Percentiles rank a stretch among this genome's conserved stretches.
Evolutionary conservation across 495 filamentous ascomycete species (phyloP).

Genomic region (Aspergillus avenaceus): DNA sequence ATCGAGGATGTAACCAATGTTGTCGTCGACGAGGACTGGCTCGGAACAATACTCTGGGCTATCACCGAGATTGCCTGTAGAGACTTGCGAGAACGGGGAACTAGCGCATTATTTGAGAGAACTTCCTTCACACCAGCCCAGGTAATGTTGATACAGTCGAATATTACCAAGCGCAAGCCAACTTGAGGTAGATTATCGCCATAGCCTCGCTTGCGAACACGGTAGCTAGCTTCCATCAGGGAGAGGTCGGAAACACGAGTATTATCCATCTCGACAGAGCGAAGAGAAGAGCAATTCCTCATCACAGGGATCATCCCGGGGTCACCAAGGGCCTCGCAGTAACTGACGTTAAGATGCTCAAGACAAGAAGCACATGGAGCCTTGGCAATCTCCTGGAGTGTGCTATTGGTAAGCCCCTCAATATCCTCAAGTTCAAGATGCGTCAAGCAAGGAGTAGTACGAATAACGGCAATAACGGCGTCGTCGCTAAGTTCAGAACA

Average conservation of each 20-base stretch:
- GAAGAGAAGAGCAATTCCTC: constrained; percentile 64
- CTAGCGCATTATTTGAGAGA: constrained; percentile 74
- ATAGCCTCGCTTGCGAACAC: constrained; percentile 64
- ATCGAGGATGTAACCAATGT: constrained; percentile 31
- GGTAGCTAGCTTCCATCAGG: constrained; percentile 79
- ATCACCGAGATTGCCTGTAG: constrained; percentile 23
- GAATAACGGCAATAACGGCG: constrained; percentile 66
- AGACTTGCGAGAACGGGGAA: constrained; percentile 38
- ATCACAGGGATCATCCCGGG: constrained; percentile 79
- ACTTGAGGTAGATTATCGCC: constrained; percentile 48
- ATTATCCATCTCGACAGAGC: constrained; percentile 85
- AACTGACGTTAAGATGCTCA: constrained; percentile 81
- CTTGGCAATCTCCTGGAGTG: constrained; percentile 68
- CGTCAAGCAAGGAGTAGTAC: constrained; percentile 68
- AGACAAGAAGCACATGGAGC: constrained; percentile 66
- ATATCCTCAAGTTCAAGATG: constrained; percentile 91
- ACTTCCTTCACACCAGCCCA: constrained; percentile 91
- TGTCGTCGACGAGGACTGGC: constrained; percentile 21
- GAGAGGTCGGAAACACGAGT: constrained; percentile 83
- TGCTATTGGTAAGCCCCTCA: constrained; percentile 65
- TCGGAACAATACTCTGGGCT: constrained; percentile 25
- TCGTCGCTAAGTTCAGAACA: constrained; percentile 69
- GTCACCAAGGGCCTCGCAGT: constrained; percentile 83
- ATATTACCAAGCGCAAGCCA: constrained; percentile 75
- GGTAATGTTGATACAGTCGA: constrained; percentile 85